A percentile compares a stretch with the other conserved stretches of the same genome.
phyloP scores from a whole-genome alignment of 768 basidiomycete genomes.

The Suillus ampliporus region DNA sequence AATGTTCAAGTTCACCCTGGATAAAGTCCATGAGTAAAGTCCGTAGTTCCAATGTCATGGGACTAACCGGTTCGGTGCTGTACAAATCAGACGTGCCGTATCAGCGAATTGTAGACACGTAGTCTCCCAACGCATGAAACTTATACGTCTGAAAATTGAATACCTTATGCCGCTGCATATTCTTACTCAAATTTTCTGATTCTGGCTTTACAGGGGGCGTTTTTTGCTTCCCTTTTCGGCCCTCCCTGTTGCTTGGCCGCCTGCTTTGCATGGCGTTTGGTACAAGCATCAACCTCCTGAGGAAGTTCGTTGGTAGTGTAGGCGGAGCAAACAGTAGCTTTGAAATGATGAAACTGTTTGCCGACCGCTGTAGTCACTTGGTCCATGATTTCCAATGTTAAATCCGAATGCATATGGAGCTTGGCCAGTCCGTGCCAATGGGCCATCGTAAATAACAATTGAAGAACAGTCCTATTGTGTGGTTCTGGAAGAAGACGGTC shows the following conservation, averaged over 20 bases:
- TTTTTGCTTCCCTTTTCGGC: not conserved
- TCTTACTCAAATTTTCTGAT: too few species aligned
- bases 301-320: constrained; percentile 38
- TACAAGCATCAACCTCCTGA: constrained; percentile 30
- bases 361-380: constrained; percentile 28
- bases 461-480: constrained; percentile 26
- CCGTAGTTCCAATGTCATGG: constrained; percentile 15
- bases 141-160: constrained; percentile 33
- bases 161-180: constrained; percentile 3
- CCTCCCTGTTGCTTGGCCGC: not conserved
- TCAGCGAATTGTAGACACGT: constrained; percentile 18
- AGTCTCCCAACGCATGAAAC: constrained; percentile 29
- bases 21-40: constrained; percentile 39
- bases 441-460: constrained; percentile 33
- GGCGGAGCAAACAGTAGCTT: constrained; percentile 20
- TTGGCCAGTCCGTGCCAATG: constrained; percentile 45
- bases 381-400: constrained; percentile 26
- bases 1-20: constrained; percentile 44
- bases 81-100: constrained; percentile 38
- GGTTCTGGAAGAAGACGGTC: constrained; percentile 39
- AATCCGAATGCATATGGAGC: constrained; percentile 36
- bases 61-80: constrained; percentile 37
- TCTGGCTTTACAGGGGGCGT: too few species aligned
- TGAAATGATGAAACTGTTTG: constrained; percentile 28
- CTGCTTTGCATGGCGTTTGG: constrained; percentile 15